Evolutionary conservation across 2,329 filamentous ascomycete genomes (phyloP), one percentile per base, ranked within the genome.

Genomic region (Xylariaceae sp.): DNA sequence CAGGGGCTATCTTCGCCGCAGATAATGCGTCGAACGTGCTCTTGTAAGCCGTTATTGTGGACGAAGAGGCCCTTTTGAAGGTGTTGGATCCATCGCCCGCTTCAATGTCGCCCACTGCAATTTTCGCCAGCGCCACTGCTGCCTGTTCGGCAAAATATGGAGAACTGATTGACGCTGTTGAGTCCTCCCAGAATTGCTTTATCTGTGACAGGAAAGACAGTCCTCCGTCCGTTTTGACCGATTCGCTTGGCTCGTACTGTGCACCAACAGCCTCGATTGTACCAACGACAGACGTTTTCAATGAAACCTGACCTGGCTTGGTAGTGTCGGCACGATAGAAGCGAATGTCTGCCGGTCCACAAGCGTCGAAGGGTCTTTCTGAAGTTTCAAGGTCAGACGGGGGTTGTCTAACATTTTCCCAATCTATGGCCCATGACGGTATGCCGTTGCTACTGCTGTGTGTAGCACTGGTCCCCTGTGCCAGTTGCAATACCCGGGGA

Each of bases 361-460:
- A 59, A 32, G 57, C 57, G 18, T 55, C 47, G 48, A 59, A 59
- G 0, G 43, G 49, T 4, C 56, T 40, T 7, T 54, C 41, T 9
- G 42, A 35, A 0, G 35, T 3, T 1, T 40, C 45, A 10, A 49
- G 39, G 15, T 52, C 49, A 0, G 52, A 54, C 11, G 48, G 54
- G 3, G 56, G 56, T 14, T 30, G 4, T 39, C 22, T 38, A 15
- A 57, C 47, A 27, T 55, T 45, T 18, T 47, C 53, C 58, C 58
- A 61, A 30, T 61, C 54, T 11, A 61, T 46, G 0, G 53, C 44
- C 58, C 58, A 61, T 1, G 58, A 61, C 6, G 55, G 18, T 11
- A 47, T 10, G 14, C 39, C 18, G 4, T 42, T 42, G n/a, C 18
- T 44, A 18, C 22, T 33, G 2, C 14, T 9, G 27, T 11, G 32